Evolutionary conservation across 2,329 filamentous ascomycete genomes (phyloP).

Genomic region (Cephalotrichum gorgonifer): DNA sequence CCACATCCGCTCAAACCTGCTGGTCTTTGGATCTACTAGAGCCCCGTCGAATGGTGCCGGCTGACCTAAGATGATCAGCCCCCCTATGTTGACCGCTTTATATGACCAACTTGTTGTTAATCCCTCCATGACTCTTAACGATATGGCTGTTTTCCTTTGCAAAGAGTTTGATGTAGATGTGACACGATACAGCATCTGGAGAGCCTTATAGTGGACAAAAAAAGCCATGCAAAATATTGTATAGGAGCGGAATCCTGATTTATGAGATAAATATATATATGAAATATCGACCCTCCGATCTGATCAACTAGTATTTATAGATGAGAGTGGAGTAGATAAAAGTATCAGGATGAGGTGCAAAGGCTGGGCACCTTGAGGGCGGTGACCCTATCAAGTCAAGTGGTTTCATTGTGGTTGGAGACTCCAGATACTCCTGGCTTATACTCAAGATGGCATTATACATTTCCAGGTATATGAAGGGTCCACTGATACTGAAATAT

Average conservation of each 20-base stretch:
- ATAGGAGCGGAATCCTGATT: conserved; percentile 19
- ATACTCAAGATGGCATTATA: conserved; percentile 16
- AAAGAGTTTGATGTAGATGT: neutral
- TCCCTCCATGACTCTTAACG: neutral
- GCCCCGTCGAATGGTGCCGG: neutral
- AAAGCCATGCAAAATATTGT: conserved; percentile 19
- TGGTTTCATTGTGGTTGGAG: conserved; percentile 12
- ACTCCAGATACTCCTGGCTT: conserved; percentile 17
- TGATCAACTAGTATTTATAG: conserved; percentile 22
- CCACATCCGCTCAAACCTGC: neutral
- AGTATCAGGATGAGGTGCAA: conserved; percentile 18
- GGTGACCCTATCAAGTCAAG: conserved; percentile 13
- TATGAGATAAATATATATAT: conserved; percentile 23
- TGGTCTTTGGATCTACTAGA: neutral
- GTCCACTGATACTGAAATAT: conserved; percentile 15
- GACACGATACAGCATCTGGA: conserved; percentile 11
- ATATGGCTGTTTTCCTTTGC: neutral
- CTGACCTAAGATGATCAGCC: neutral
- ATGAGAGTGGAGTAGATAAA: conserved; percentile 24
- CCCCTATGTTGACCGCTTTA: neutral
- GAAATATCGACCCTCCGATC: conserved; percentile 19
- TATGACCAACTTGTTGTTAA: neutral
- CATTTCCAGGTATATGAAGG: conserved; percentile 12
- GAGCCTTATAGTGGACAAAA: conserved; percentile 17
- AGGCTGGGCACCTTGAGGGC: conserved; percentile 20